These are phyloP conservation scores for Barnettozyma pratensis DNA, from an alignment of 805 yeast species.

Conservation along the genomic window DNA sequence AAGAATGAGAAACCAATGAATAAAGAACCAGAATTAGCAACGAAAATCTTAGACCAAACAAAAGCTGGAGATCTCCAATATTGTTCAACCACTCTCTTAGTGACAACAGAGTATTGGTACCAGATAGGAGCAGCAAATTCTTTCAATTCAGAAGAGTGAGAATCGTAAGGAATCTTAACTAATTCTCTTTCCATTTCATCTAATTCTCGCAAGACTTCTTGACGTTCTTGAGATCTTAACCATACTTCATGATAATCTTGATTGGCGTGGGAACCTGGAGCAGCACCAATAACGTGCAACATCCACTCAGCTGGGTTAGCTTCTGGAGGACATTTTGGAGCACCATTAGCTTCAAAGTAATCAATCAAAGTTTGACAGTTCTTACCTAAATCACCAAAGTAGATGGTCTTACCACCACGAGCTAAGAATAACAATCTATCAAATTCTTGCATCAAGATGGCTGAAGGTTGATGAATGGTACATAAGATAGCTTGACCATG, in stretches of 20 bases:
- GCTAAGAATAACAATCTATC: conserved; percentile 70
- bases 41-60: conserved; percentile 52
- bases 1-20: conserved; percentile 75
- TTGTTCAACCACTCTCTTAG: conserved; percentile 54
- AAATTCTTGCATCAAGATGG: conserved; percentile 69
- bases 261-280: conserved; percentile 70
- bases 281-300: conserved; percentile 81
- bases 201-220: conserved; percentile 55
- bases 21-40: conserved; percentile 51
- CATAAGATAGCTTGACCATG: conserved; percentile 63
- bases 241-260: conserved; percentile 76
- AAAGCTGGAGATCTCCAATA: conserved; percentile 64
- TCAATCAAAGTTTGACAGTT: conserved; percentile 52
- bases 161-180: conserved; percentile 31
- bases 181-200: conserved; percentile 59
- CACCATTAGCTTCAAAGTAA: conserved; percentile 64
- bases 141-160: conserved; percentile 26
- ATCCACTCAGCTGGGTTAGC: conserved; percentile 92
- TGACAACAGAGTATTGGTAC: conserved; percentile 40
- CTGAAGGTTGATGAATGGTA: conserved; percentile 87
- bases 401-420: conserved; percentile 68
- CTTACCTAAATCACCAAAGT: conserved; percentile 69
- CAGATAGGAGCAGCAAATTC: conserved; percentile 42
- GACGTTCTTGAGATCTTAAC: conserved; percentile 62
- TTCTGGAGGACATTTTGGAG: conserved; percentile 57